A percentile compares a stretch with the other conserved stretches of the same genome.
Conservation (phyloP, 441 rosid genomes). For the Rhodomyrtus psidioides region DNA sequence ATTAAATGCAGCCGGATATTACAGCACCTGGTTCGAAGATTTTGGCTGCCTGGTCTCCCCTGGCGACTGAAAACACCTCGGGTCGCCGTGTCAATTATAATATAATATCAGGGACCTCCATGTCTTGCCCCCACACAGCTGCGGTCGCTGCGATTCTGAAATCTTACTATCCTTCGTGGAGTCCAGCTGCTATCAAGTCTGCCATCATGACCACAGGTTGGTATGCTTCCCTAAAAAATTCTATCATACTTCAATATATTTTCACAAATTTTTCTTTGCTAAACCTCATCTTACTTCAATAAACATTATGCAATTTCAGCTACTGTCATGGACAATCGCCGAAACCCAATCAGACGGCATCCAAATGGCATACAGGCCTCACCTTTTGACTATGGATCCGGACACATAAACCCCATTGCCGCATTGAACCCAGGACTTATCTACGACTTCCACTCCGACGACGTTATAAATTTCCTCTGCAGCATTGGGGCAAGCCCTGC, state of each 20-base stretch:
- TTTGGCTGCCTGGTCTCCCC: constrained; percentile 48
- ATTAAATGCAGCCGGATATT: constrained; percentile 32
- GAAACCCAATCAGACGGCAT: constrained; percentile 16
- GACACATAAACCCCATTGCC: constrained; percentile 34
- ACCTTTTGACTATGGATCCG: constrained; percentile 51
- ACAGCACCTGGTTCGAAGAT: constrained; percentile 43
- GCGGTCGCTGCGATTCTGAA: constrained; percentile 36
- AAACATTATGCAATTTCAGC: constrained; percentile 19
- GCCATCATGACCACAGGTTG: constrained; percentile 53
- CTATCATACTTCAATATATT: background rate
- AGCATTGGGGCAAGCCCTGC: constrained; percentile 34
- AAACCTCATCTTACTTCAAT: background rate
- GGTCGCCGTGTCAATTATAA: constrained; percentile 24
- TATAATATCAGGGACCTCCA: constrained; percentile 42
- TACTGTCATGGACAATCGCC: constrained; percentile 22
- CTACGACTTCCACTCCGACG: constrained; percentile 25
- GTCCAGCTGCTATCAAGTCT: constrained; percentile 48
- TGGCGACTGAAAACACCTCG: constrained; percentile 16
- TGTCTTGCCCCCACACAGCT: constrained; percentile 50
- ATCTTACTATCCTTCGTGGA: constrained; percentile 38
- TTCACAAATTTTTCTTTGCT: background rate
- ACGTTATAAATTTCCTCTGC: constrained; percentile 39
- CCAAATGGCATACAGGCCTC: constrained; percentile 27
- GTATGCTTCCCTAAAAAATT: background rate
- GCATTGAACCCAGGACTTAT: constrained; percentile 39